phyloP scores from a whole-genome alignment of 257 asterid species.

The Plantago elongata region DNA sequence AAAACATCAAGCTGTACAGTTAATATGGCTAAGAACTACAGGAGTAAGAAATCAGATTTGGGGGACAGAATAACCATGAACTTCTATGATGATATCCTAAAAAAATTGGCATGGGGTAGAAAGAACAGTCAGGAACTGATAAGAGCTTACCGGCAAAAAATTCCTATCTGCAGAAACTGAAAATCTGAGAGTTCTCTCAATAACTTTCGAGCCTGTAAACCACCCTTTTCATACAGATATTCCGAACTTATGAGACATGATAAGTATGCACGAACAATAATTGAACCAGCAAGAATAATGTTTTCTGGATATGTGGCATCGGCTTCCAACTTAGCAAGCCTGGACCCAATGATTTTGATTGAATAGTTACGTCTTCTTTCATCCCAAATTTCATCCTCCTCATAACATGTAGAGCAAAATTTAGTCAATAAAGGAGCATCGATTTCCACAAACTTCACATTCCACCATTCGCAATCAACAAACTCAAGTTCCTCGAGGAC shows the following conservation, averaged over 20 bases:
- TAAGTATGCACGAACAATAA: background rate
- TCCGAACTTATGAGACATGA: too few relatives aligned
- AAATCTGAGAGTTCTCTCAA: background rate
- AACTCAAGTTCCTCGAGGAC: background rate
- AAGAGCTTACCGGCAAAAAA: background rate
- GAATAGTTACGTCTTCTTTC: background rate
- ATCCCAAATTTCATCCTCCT: too few relatives aligned
- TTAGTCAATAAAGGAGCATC: background rate
- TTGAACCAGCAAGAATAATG: background rate
- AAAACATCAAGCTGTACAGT: too few relatives aligned
- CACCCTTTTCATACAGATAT: background rate
- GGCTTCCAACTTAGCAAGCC: background rate
- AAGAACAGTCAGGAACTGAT: background rate
- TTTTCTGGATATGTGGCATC: background rate
- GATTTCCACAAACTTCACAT: constrained; percentile 1
- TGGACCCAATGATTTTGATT: background rate
- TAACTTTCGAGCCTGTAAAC: background rate
- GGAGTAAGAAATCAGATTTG: too few relatives aligned
- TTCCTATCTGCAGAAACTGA: background rate
- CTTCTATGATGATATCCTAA: background rate
- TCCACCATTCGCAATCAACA: background rate
- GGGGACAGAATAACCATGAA: too few relatives aligned
- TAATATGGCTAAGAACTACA: too few relatives aligned
- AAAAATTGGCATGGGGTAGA: background rate
- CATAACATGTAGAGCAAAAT: too few relatives aligned